Base-by-base conservation (phyloP, 2,329 filamentous ascomycete genomes). In the Intubia oerlemansii region DNA sequence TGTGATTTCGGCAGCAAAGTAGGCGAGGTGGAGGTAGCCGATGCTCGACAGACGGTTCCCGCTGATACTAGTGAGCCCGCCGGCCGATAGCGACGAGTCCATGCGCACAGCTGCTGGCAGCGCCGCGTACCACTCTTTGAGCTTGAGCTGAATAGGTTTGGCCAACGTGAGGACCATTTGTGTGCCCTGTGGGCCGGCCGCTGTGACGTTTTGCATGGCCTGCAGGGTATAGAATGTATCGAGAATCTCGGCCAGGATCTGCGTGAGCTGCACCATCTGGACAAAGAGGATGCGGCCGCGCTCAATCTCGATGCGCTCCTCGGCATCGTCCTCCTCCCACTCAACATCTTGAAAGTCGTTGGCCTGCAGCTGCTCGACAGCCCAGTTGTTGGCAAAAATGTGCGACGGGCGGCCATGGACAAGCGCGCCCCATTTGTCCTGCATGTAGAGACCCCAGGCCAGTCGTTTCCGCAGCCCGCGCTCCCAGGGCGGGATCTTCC, bases 1-100 rank as follows among this genome's bases (percentile, higher is more conserved):
- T 1, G 79, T 88, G 43, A 93, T 93, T 51, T 93, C 84, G 4
- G 81, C 81, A 2, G 84, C 82, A 43, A 91, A 92, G 51, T 93
- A 93, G 30, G 76, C 81, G 28, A 93, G 64, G 48, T 93, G 84
- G 9, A 93, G 63, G 43, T 82, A 85, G 11, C 77, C 77, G 29
- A 68, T 66, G 42, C 64, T 69, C 13, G 62, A 66, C 10, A 71
- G 51, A 13, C 59, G 56, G 33, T 43, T 57, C 34, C 46, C 47
- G 32, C 43, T 47, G 37, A 46, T 51, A 36, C 44, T 45, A 23
- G 51, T 46, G 35, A 41, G 42, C 33, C 38, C 39, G 21, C 42
- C 35, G 8, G 51, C 46, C 31, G 51, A 52, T 7, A 59, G 61
- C 19, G 56, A 63, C 42, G 43, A 55, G 43, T 82, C 76, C 62